phyloP scores from a whole-genome alignment of 2,329 filamentous ascomycete genomes.

The Xylogone sp. region DNA sequence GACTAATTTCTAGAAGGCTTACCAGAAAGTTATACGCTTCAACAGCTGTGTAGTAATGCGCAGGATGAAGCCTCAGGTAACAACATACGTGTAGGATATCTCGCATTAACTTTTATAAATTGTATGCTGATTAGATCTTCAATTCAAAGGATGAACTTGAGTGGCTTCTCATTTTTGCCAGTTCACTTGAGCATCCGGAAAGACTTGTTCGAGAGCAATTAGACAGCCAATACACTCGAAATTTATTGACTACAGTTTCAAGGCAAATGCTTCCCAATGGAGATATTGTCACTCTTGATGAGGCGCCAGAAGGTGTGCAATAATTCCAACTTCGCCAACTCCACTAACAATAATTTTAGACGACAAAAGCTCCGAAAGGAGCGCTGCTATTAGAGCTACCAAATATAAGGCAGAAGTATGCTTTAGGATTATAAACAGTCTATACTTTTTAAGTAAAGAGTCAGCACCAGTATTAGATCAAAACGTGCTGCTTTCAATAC shows the following conservation, averaged over 20 bases:
- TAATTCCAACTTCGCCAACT: background rate
- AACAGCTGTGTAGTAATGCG: background rate
- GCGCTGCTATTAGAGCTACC: slow-evolving; percentile 6
- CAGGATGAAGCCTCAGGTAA: background rate
- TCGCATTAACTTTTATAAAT: background rate
- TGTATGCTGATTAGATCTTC: background rate
- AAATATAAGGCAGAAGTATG: slow-evolving; percentile 14
- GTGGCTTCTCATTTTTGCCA: slow-evolving; percentile 18
- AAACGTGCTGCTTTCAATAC: slow-evolving; percentile 26
- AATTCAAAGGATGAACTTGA: slow-evolving; percentile 18
- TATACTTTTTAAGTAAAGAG: slow-evolving; percentile 1
- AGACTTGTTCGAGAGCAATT: slow-evolving; percentile 5
- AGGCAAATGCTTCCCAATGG: slow-evolving; percentile 19
- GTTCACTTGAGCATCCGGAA: slow-evolving; percentile 14
- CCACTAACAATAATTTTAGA: slow-evolving; percentile 1
- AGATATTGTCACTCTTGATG: slow-evolving; percentile 16
- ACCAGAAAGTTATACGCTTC: background rate
- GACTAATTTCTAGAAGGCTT: background rate
- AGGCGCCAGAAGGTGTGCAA: slow-evolving; percentile 15
- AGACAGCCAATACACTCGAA: slow-evolving; percentile 9
- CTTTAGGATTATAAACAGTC: slow-evolving; percentile 6
- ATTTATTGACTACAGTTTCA: slow-evolving; percentile 19
- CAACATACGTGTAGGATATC: background rate
- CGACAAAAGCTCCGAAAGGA: background rate
- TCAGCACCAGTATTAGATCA: background rate